phyloP scores from a whole-genome alignment of 2,329 filamentous ascomycete genomes.

The Aschersonia sp. region DNA sequence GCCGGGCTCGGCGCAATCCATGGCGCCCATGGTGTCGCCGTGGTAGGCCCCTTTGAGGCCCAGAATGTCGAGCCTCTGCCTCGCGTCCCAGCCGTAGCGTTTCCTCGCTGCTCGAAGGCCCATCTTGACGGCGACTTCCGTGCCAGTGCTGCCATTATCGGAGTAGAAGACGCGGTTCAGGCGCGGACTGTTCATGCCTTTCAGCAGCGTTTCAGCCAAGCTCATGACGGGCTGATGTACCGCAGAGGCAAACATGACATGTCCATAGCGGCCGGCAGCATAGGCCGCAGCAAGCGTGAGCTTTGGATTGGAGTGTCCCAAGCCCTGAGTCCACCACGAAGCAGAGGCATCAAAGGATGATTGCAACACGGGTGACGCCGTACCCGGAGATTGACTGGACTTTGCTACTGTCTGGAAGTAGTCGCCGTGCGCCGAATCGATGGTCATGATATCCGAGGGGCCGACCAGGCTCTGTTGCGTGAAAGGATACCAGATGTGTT shows the following conservation, averaged over 20 bases:
- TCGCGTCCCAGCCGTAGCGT: slow-evolving; percentile 50
- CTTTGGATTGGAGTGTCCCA: slow-evolving; percentile 63
- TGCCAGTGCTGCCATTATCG: slow-evolving; percentile 72
- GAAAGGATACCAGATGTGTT: slow-evolving; percentile 74
- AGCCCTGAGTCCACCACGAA: slow-evolving; percentile 84
- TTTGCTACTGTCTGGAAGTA: slow-evolving; percentile 50
- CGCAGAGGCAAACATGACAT: slow-evolving; percentile 75
- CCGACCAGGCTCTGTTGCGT: slow-evolving; percentile 60
- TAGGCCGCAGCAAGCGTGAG: slow-evolving; percentile 65
- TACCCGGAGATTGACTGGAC: background rate
- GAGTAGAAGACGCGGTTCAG: slow-evolving; percentile 65
- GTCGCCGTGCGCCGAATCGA: slow-evolving; percentile 70
- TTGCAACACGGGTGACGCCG: slow-evolving; percentile 7
- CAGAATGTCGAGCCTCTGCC: slow-evolving; percentile 48
- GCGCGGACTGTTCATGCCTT: slow-evolving; percentile 45
- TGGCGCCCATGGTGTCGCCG: slow-evolving; percentile 76
- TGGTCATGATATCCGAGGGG: slow-evolving; percentile 50
- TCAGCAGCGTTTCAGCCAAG: slow-evolving; percentile 51
- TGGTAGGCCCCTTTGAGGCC: slow-evolving; percentile 74
- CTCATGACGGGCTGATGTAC: slow-evolving; percentile 65
- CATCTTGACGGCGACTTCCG: slow-evolving; percentile 81
- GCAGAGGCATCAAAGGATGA: slow-evolving; percentile 72
- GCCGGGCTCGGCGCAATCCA: slow-evolving; percentile 71
- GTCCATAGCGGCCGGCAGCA: slow-evolving; percentile 70
- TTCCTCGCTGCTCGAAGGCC: slow-evolving; percentile 53